Conservation (phyloP, 2,329 filamentous ascomycete genomes). For the Meredithiella fracta region DNA sequence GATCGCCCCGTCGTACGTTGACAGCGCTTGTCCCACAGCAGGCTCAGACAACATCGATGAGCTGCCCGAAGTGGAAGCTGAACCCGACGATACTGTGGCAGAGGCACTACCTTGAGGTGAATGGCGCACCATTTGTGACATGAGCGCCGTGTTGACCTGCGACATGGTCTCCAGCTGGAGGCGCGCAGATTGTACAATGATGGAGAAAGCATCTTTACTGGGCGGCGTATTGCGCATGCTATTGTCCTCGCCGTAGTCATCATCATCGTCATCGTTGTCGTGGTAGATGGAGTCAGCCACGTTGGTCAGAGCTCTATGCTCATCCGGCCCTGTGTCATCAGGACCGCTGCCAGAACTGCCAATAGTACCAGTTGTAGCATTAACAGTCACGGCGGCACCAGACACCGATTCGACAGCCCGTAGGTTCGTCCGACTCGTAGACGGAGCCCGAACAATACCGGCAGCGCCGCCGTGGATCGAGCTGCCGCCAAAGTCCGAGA, state of each 20-base stretch:
- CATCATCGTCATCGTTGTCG: constrained; percentile 48
- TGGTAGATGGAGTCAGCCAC: constrained; percentile 23
- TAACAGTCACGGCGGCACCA: constrained; percentile 18
- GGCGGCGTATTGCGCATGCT: constrained; percentile 60
- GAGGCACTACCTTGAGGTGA: not conserved
- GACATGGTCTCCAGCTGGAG: constrained; percentile 82
- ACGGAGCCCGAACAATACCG: constrained; percentile 18
- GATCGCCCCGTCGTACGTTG: constrained; percentile 79
- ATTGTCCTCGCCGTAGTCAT: constrained; percentile 57
- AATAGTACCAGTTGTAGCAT: constrained; percentile 25
- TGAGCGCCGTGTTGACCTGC: constrained; percentile 71
- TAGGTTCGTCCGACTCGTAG: constrained; percentile 6
- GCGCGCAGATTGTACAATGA: constrained; percentile 88
- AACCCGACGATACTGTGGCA: not conserved
- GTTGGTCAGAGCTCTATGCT: constrained; percentile 25
- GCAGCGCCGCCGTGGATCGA: constrained; percentile 2
- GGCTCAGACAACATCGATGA: constrained; percentile 47
- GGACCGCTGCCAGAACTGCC: constrained; percentile 29
- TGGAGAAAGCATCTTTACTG: constrained; percentile 88
- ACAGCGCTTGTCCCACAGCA: constrained; percentile 57
- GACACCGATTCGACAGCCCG: not conserved
- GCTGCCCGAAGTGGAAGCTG: constrained; percentile 31
- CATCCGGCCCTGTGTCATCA: constrained; percentile 32
- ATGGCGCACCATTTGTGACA: constrained; percentile 35
- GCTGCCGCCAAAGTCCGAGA: constrained; percentile 24